Base-by-base conservation (phyloP, 305 asterid species). In the Fraxinus velutina region DNA sequence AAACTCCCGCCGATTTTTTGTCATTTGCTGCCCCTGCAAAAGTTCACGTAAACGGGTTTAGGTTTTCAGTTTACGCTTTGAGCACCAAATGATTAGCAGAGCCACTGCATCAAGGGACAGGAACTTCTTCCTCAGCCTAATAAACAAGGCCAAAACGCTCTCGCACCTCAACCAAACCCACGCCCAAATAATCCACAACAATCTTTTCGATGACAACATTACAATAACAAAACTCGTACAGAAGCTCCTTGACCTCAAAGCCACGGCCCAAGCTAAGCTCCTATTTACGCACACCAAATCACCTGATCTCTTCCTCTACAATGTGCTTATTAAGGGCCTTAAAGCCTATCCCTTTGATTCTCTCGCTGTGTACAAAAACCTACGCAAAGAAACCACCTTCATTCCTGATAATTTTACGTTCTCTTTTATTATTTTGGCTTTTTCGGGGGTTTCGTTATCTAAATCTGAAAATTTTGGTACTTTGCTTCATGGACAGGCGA, bases 251-350 rank as follows among this genome's bases (percentile, higher is more conserved):
- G 91, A 90, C 84, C 79, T 90, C 79, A 89, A 86, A 82, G 88
- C 94, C 84, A 84, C 77, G 3, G 24, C 87, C 8, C 90, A 86
- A 34, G 94, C 97, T 86, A 90, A 88, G 81, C 88, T 88, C 77
- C 86, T 93, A 66, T 93, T 92, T 34, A 47, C 88, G 13, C 85
- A 34, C 78, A 15, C 79, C 36, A 42, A 81, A 13, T 80, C 90
- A 1, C 97, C 97, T 5, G 98, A 94, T 79, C 88, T 88, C 24
- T 93, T 94, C 89, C 91, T 92, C 75, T 91, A 89, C 88, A 94
- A 93, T 89, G 97, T 90, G 50, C 90, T 92, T 81, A 90, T 93
- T 60, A 84, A 90, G 66, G 98, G 97, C 77, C 91, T 33, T 81
- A 86, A 85, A 76, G 86, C 77, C 30, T 85, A 68, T 76, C 96